Evolutionary conservation across 805 yeast species (phyloP).

Genomic region (Lipomyces sp.): DNA sequence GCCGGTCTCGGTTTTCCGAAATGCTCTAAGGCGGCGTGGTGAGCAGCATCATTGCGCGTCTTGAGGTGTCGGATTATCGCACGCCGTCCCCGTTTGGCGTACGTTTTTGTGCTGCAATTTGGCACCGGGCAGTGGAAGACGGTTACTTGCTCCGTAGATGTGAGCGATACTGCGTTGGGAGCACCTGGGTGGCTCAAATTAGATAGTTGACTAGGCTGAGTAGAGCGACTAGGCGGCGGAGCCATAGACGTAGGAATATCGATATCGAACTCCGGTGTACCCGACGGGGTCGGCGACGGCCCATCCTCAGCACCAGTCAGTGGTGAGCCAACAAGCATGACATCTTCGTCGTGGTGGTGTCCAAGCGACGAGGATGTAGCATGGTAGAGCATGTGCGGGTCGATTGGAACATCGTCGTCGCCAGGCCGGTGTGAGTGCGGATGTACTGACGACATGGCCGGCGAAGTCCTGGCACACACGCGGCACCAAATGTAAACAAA

Average conservation of each 20-base stretch:
- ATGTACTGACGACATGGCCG: slow-evolving; percentile 4
- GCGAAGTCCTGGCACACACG: background rate
- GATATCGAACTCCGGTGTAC: slow-evolving; percentile 6
- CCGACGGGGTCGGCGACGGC: background rate
- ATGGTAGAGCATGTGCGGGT: slow-evolving; percentile 27
- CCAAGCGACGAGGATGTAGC: slow-evolving; percentile 8
- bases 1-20: slow-evolving; percentile 17
- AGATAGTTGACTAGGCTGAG: slow-evolving; percentile 3
- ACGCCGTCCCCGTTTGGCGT: slow-evolving; percentile 36
- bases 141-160: slow-evolving; percentile 31
- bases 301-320: background rate
- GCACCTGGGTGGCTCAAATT: no score
- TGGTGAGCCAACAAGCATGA: slow-evolving; percentile 1
- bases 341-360: slow-evolving; percentile 3
- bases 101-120: slow-evolving; percentile 27
- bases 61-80: slow-evolving; percentile 33
- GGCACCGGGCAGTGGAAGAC: slow-evolving; percentile 36
- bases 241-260: slow-evolving; percentile 20
- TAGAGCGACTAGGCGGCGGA: slow-evolving; percentile 12
- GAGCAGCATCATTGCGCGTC: slow-evolving; percentile 20
- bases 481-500: slow-evolving; percentile 10
- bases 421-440: background rate
- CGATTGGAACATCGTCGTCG: slow-evolving; percentile 21
- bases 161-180: background rate
- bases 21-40: slow-evolving; percentile 20